These are phyloP conservation scores for Senecio squalidus DNA, from an alignment of 140 eudicot species.

Conservation along the genomic window DNA sequence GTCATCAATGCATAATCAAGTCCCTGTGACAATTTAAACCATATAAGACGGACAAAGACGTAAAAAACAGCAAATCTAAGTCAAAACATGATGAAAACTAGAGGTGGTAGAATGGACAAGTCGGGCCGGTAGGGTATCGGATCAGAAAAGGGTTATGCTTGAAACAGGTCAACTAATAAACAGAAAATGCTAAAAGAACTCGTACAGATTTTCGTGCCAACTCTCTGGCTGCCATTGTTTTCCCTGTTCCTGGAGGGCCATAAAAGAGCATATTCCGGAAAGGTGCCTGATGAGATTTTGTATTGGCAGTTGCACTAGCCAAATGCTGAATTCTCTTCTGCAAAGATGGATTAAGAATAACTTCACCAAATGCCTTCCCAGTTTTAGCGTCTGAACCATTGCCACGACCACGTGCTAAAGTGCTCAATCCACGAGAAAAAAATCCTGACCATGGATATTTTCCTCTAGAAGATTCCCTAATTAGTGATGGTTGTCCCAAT, in stretches of 20 bases:
- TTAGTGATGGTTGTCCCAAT: slow-evolving; percentile 92
- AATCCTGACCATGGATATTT: slow-evolving; percentile 95
- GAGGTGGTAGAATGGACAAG: not conserved
- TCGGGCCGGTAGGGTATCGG: not conserved
- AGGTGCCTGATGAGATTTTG: slow-evolving; percentile 93
- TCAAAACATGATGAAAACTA: not conserved
- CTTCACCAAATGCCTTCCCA: slow-evolving; percentile 91
- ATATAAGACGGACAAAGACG: slow-evolving; percentile 7
- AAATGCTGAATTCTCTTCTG: slow-evolving; percentile 81
- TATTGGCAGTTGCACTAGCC: slow-evolving; percentile 94
- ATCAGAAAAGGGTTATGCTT: not conserved
- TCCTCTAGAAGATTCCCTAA: slow-evolving; percentile 92
- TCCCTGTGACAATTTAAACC: slow-evolving; percentile 49
- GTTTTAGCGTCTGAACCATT: slow-evolving; percentile 32
- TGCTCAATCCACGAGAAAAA: slow-evolving; percentile 58
- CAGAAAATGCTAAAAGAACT: slow-evolving; percentile 2
- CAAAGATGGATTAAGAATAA: slow-evolving; percentile 77
- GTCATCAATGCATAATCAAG: slow-evolving; percentile 99
- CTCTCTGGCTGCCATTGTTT: slow-evolving; percentile 98
- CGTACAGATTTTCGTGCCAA: slow-evolving; percentile 89
- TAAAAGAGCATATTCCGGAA: slow-evolving; percentile 91
- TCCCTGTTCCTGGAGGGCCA: slow-evolving; percentile 99
- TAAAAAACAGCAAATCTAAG: not conserved
- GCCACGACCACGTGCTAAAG: slow-evolving; percentile 32
- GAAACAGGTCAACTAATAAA: too few relatives aligned